phyloP scores from a whole-genome alignment of 805 yeast species.

The Starmera quercuum region DNA sequence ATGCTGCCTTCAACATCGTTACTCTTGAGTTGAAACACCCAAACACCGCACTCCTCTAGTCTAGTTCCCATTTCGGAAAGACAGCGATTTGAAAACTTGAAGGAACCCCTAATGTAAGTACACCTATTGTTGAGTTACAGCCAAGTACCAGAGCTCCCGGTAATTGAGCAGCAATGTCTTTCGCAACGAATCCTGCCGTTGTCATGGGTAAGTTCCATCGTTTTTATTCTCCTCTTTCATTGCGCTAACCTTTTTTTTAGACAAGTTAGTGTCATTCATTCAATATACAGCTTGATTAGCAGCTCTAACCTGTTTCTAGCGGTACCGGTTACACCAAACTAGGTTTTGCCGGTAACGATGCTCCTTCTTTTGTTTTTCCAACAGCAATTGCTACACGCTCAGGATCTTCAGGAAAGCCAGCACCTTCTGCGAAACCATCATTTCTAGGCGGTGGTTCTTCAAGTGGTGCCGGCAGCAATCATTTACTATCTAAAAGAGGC shows the following conservation, averaged over 20 bases:
- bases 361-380: constrained; percentile 95
- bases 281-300: neutral
- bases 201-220: constrained; percentile 75
- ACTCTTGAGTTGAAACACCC: no score
- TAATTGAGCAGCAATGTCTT: constrained; percentile 12
- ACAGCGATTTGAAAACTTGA: no score
- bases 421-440: constrained; percentile 41
- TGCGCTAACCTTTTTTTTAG: constrained; percentile 8
- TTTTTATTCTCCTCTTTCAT: constrained; percentile 1
- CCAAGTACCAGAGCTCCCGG: no score
- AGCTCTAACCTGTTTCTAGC: constrained; percentile 32
- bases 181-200: constrained; percentile 70
- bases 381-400: constrained; percentile 82
- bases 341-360: constrained; percentile 97
- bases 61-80: no score
- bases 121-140: no score
- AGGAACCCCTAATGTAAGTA: no score
- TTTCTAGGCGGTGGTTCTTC: constrained; percentile 23
- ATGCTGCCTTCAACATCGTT: no score
- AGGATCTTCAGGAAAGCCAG: constrained; percentile 33
- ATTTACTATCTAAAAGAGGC: constrained; percentile 67
- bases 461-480: constrained; percentile 22
- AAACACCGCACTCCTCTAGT: no score
- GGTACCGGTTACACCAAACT: constrained; percentile 97
- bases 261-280: constrained; percentile 20